Base-by-base conservation (phyloP, 2,329 filamentous ascomycete genomes). In the Xylaria sp. region DNA sequence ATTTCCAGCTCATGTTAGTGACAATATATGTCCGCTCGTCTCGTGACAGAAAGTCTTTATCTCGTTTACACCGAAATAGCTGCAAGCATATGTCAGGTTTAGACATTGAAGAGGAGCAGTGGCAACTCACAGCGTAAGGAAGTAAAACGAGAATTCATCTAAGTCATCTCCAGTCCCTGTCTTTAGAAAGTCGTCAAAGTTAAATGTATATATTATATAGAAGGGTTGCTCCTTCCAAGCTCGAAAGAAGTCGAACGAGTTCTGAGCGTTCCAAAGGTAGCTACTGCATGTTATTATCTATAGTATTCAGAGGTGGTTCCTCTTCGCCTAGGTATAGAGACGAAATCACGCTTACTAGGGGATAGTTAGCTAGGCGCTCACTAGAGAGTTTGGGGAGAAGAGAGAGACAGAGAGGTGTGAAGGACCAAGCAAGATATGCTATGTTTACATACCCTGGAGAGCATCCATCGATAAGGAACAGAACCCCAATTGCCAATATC, bases 221-320 rank as follows among this genome's bases (percentile, higher is more conserved):
- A 73, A 56, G 0, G 73, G 74, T 50, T 73, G 72, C 36, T 73
- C 71, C 13, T 60, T 74, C 83, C 82, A 84, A 2, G 81, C 79
- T 1, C 75, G 78, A 72, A 77, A 83, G 69, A 84, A 84, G 2
- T 81, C 77, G 23, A 81, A 74, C 1, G 82, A 80, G 4, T 78
- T 78, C 34, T 72, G 66, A 0, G 83, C 81, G 18, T 82, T 77
- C 83, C 82, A 84, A 20, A 84, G 78, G 63, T 82, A 78, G 8
- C 75, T 75, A 8, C 1, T 30, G 20, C 15, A 13, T 28, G 53
- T 66, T 66, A 63, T 9, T 55, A 53, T 15, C 36, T 32, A 45
- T 12, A 7, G 28, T 39, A 20, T 30, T 13, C 25, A 52, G n/a
- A 30, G 15, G 1, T 7, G 3, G 56, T 10, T 8, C 28, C 12